Conservation (phyloP, 1,139 yeast species). For the Magnusiomyces tetraspermus region DNA sequence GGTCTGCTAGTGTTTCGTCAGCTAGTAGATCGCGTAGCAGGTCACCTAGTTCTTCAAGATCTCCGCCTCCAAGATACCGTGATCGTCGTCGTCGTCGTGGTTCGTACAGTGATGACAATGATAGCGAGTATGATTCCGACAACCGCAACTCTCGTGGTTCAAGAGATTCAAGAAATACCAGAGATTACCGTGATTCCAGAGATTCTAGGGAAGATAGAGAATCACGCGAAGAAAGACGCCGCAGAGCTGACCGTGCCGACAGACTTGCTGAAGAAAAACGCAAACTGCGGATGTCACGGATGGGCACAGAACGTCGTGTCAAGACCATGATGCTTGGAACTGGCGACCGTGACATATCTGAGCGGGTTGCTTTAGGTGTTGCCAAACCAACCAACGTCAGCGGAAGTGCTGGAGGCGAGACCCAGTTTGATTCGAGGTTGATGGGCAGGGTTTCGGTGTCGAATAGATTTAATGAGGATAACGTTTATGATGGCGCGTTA, state of each 20-base stretch:
- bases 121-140: not conserved
- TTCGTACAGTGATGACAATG: not conserved
- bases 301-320: slow-evolving; percentile 41
- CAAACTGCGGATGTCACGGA: slow-evolving; percentile 37
- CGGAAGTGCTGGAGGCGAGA: slow-evolving; percentile 29
- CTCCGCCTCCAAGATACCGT: too few relatives aligned
- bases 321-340: slow-evolving; percentile 37
- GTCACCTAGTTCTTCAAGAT: not conserved
- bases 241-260: slow-evolving; percentile 38
- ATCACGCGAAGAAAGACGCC: slow-evolving; percentile 26
- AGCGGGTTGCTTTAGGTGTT: slow-evolving; percentile 44
- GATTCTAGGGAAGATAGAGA: slow-evolving; percentile 1
- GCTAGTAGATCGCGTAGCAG: not conserved
- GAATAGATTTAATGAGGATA: slow-evolving; percentile 35
- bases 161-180: too few relatives aligned
- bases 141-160: not conserved
- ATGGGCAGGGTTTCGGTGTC: slow-evolving; percentile 39
- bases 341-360: slow-evolving; percentile 46
- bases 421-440: slow-evolving; percentile 47
- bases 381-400: slow-evolving; percentile 35
- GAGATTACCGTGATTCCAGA: too few relatives aligned
- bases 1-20: too few relatives aligned
- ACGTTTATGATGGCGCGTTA: slow-evolving; percentile 48
- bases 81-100: not conserved
- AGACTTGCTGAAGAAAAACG: slow-evolving; percentile 40